A percentile compares a stretch with the other conserved stretches of the same genome.
Conservation (phyloP, 2,329 filamentous ascomycete genomes). For the Chaetomiaceae sp. region DNA sequence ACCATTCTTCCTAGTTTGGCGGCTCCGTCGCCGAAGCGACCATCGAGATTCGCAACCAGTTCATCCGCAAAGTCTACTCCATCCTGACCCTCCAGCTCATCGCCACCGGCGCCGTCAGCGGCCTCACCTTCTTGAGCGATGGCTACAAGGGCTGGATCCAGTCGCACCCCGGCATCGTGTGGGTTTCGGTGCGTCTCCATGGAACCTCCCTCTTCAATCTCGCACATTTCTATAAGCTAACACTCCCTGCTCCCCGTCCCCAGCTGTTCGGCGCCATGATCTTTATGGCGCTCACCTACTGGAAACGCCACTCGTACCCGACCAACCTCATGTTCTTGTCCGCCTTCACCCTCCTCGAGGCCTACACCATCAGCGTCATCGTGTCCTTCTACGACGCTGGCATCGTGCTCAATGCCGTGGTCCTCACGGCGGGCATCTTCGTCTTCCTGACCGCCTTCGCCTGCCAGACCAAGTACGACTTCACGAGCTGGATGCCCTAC, state of each 20-base stretch:
- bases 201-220: neutral
- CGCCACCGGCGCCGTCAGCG: constrained; percentile 73
- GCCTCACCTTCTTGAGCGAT: constrained; percentile 77
- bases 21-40: constrained; percentile 90
- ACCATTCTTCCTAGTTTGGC: constrained; percentile 61
- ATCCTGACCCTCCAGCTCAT: constrained; percentile 95
- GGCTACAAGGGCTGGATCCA: constrained; percentile 86
- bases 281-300: constrained; percentile 84
- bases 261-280: constrained; percentile 73
- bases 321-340: constrained; percentile 90
- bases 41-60: constrained; percentile 93
- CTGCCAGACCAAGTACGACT: constrained; percentile 97
- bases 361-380: constrained; percentile 88
- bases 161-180: constrained; percentile 75
- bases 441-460: constrained; percentile 79
- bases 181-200: constrained; percentile 69
- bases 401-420: constrained; percentile 83
- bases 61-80: constrained; percentile 94
- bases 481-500: constrained; percentile 95
- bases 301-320: constrained; percentile 94
- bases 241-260: neutral
- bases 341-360: constrained; percentile 86
- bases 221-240: neutral
- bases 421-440: constrained; percentile 82
- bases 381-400: constrained; percentile 81